These are phyloP conservation scores for Phytophthora sp. DNA, from an alignment of 352 stramenopile genomes.

Conservation along the genomic window DNA sequence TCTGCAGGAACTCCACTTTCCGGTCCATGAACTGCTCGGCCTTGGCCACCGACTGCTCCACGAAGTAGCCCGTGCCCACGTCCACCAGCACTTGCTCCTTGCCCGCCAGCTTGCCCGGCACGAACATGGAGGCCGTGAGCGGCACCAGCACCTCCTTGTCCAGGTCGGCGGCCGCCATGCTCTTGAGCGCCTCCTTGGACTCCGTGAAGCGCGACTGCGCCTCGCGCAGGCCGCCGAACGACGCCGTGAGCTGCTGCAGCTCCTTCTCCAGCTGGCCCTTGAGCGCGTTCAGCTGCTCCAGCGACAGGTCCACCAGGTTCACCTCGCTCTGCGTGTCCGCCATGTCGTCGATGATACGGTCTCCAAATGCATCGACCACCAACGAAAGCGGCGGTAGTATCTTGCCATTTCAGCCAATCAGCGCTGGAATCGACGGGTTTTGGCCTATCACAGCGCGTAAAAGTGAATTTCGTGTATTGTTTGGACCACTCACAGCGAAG, in stretches of 20 bases:
- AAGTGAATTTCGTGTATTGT: conserved; percentile 6
- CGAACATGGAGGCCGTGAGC: conserved; percentile 95
- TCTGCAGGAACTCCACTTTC: conserved; percentile 92
- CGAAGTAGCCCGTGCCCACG: conserved; percentile 95
- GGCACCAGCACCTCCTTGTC: conserved; percentile 93
- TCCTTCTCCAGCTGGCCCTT: conserved; percentile 91
- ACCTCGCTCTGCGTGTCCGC: conserved; percentile 60
- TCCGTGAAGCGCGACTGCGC: conserved; percentile 80
- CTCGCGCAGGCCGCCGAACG: conserved; percentile 74
- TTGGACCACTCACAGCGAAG: conserved; percentile 35
- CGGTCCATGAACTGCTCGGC: conserved; percentile 92
- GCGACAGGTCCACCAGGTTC: conserved; percentile 87
- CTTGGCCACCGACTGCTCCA: conserved; percentile 91
- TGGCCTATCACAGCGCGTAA: conserved; percentile 19
- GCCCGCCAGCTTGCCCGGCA: conserved; percentile 88
- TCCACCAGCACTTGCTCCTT: conserved; percentile 92
- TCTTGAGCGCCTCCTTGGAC: conserved; percentile 76
- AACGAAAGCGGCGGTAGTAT: conserved; percentile 24
- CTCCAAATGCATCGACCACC: conserved; percentile 26
- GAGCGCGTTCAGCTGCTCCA: conserved; percentile 94
- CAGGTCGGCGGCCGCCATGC: conserved; percentile 60
- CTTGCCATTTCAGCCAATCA: conserved; percentile 30
- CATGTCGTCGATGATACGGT: conserved; percentile 36
- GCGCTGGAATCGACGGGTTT: not conserved
- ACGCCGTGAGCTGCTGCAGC: conserved; percentile 76